Evolutionary conservation across 495 filamentous ascomycete species (phyloP).

Genomic region (Cudoniella acicularis): DNA sequence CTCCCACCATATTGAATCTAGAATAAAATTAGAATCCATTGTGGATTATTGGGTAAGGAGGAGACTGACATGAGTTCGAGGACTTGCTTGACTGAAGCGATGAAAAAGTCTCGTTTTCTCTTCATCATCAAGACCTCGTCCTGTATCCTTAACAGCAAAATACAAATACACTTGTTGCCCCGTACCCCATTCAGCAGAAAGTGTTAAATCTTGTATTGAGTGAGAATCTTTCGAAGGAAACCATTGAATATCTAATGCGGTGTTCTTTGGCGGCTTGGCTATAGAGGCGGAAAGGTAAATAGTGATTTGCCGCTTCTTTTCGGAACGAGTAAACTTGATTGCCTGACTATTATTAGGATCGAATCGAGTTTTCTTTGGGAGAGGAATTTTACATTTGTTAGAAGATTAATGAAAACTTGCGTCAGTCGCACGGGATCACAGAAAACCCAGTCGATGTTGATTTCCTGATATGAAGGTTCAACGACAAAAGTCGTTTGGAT

Average conservation of each 20-base stretch:
- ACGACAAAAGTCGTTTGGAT: slow-evolving; percentile 50
- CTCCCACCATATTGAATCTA: slow-evolving; percentile 61
- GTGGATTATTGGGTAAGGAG: no score
- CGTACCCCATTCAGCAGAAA: slow-evolving; percentile 57
- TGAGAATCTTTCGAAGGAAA: slow-evolving; percentile 28
- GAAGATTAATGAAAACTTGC: slow-evolving; percentile 56
- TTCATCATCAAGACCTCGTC: slow-evolving; percentile 62
- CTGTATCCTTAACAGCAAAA: slow-evolving; percentile 63
- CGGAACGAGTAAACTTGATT: slow-evolving; percentile 67
- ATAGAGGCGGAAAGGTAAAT: slow-evolving; percentile 50
- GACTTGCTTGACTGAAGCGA: slow-evolving; percentile 72
- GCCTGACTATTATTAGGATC: slow-evolving; percentile 32
- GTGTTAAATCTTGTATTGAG: slow-evolving; percentile 33
- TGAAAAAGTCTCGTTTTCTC: slow-evolving; percentile 69
- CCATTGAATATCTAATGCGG: slow-evolving; percentile 24
- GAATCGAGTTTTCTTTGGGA: background rate
- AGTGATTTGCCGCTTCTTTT: slow-evolving; percentile 31
- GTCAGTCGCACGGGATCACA: slow-evolving; percentile 54
- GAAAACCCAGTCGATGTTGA: slow-evolving; percentile 52
- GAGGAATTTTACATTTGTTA: slow-evolving; percentile 45
- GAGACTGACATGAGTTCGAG: slow-evolving; percentile 58
- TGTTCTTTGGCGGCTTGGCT: slow-evolving; percentile 24
- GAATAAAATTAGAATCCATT: no score
- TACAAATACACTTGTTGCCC: slow-evolving; percentile 65
- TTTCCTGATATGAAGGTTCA: slow-evolving; percentile 41